Evolutionary conservation across 495 filamentous ascomycete species (phyloP).

Genomic region (Penicillium longicatenatum): DNA sequence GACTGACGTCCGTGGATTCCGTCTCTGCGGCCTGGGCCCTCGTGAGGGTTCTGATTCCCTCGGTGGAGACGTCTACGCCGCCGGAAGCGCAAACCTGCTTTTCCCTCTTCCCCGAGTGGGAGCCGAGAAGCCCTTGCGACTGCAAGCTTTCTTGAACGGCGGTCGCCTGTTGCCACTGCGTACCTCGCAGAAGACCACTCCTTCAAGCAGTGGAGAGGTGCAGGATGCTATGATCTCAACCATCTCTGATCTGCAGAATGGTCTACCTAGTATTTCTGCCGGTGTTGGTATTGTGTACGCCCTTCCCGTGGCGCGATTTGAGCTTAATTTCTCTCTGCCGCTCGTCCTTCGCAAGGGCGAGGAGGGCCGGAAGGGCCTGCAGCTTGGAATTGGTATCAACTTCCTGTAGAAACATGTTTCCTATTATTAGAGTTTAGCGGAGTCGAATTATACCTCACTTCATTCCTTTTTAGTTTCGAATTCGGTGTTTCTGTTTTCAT

Average conservation of each 20-base stretch:
- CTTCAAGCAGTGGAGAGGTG: conserved; percentile 57
- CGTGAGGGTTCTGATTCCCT: conserved; percentile 82
- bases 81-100: conserved; percentile 80
- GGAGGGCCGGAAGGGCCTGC: conserved; percentile 84
- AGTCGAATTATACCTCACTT: conserved; percentile 21
- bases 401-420: conserved; percentile 65
- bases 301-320: conserved; percentile 86
- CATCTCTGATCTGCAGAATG: conserved; percentile 66
- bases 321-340: conserved; percentile 91
- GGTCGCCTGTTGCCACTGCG: conserved; percentile 80
- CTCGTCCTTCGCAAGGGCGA: conserved; percentile 79
- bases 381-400: conserved; percentile 90
- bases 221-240: conserved; percentile 53
- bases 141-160: conserved; percentile 90
- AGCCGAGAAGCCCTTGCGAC: conserved; percentile 75
- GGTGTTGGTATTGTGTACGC: conserved; percentile 93
- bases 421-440: conserved; percentile 23
- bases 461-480: conserved; percentile 4
- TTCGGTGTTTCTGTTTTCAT: background rate
- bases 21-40: conserved; percentile 82
- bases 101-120: conserved; percentile 81
- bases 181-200: conserved; percentile 51
- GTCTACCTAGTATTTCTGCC: conserved; percentile 81
- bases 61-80: conserved; percentile 89
- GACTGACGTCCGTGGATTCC: conserved; percentile 92